Conservation (phyloP, 345 rosid species). For the Salix udensis region DNA sequence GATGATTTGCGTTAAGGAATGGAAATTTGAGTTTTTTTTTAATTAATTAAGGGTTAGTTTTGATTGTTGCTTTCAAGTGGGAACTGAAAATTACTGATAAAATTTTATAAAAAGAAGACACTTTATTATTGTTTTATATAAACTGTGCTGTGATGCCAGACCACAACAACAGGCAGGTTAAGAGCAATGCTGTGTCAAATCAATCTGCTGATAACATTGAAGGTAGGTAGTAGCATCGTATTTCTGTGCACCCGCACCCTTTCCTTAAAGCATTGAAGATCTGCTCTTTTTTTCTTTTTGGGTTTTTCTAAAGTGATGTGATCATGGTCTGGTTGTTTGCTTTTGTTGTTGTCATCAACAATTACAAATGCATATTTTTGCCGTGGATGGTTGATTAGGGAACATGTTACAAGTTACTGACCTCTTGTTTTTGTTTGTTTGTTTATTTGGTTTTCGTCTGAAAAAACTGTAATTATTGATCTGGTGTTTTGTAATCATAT, state of each 20-base stretch:
- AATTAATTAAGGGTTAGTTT: background rate
- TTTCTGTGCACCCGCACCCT: background rate
- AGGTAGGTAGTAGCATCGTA: slow-evolving; percentile 41
- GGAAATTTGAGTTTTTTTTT: background rate
- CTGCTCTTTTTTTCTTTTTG: slow-evolving; percentile 13
- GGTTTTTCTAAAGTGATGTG: background rate
- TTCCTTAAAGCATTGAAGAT: slow-evolving; percentile 15
- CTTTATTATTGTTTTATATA: background rate
- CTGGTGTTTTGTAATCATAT: background rate
- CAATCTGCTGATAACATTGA: slow-evolving; percentile 54
- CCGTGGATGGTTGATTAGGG: background rate
- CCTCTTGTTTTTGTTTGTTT: too few relatives aligned
- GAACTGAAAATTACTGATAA: background rate
- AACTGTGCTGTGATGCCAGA: slow-evolving; percentile 48
- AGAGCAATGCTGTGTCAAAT: slow-evolving; percentile 55
- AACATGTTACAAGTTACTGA: background rate
- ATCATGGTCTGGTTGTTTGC: background rate
- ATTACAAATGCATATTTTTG: background rate
- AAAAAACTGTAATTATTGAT: background rate
- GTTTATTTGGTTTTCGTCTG: background rate
- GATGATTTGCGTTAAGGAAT: background rate
- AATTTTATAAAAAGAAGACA: background rate
- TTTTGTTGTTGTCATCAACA: background rate
- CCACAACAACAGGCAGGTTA: slow-evolving; percentile 42
- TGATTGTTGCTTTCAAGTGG: slow-evolving; percentile 1